These are phyloP conservation scores for Irpex sp. DNA, from an alignment of 1,284 basidiomycete species.

Conservation along the genomic window DNA sequence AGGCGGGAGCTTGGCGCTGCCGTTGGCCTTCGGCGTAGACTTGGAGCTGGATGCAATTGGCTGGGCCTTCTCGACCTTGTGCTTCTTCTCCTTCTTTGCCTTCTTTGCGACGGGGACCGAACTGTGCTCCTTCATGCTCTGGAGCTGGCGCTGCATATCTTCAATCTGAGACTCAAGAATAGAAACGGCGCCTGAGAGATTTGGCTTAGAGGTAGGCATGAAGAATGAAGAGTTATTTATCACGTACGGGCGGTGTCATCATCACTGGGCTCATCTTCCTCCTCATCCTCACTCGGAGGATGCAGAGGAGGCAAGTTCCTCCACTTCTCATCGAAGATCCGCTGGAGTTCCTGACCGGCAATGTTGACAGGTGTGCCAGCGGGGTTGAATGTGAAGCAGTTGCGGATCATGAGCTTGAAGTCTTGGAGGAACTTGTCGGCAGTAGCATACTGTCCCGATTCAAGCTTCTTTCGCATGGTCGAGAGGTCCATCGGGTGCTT, in stretches of 20 bases:
- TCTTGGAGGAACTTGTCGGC: slow-evolving; percentile 84
- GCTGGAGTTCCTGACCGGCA: slow-evolving; percentile 78
- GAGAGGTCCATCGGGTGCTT: slow-evolving; percentile 94
- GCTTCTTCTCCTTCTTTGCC: slow-evolving; percentile 40
- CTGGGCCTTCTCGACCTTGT: slow-evolving; percentile 64
- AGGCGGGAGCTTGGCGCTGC: slow-evolving; percentile 31
- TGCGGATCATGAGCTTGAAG: slow-evolving; percentile 91
- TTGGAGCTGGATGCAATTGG: slow-evolving; percentile 65
- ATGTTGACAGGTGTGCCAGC: slow-evolving; percentile 83
- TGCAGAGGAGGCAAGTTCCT: slow-evolving; percentile 67
- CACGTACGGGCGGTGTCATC: slow-evolving; percentile 49
- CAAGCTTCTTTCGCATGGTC: slow-evolving; percentile 86
- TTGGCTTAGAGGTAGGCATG: not conserved
- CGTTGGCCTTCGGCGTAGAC: slow-evolving; percentile 39
- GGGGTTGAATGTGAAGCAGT: slow-evolving; percentile 93
- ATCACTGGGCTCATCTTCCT: slow-evolving; percentile 42
- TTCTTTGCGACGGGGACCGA: not conserved
- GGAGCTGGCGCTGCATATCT: slow-evolving; percentile 61
- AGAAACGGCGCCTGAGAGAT: slow-evolving; percentile 55
- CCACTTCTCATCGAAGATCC: slow-evolving; percentile 92
- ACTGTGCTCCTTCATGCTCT: slow-evolving; percentile 44
- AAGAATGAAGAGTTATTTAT: slow-evolving; percentile 7
- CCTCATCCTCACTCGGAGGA: slow-evolving; percentile 41
- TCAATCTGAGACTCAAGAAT: slow-evolving; percentile 74
- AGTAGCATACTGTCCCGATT: slow-evolving; percentile 70